Evolutionary conservation across 345 rosid species (phyloP).

Genomic region (Citrus hindsii): DNA sequence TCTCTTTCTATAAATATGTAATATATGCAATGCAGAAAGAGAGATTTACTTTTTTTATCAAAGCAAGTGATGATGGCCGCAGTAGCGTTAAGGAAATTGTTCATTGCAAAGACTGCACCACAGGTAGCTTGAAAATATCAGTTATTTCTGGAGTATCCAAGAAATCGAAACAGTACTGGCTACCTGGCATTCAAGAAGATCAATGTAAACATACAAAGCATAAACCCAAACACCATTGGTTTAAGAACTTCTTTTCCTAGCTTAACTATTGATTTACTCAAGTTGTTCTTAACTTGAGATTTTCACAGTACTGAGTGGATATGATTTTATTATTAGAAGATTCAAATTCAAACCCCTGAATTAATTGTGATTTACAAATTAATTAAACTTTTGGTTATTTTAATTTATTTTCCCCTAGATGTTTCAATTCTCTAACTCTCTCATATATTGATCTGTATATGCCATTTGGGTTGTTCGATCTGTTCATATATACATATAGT

Average conservation of each 20-base stretch:
- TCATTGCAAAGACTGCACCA: slow-evolving; percentile 14
- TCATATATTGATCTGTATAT: too few relatives aligned
- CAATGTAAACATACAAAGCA: slow-evolving; percentile 59
- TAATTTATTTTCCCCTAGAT: not conserved
- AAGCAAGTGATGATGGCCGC: slow-evolving; percentile 8
- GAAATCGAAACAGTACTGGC: slow-evolving; percentile 21
- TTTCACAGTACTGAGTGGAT: not conserved
- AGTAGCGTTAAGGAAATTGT: not conserved
- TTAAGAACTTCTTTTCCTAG: not conserved
- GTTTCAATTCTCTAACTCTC: not conserved
- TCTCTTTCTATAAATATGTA: too few relatives aligned
- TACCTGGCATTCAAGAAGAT: slow-evolving; percentile 63
- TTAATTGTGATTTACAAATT: too few relatives aligned
- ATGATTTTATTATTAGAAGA: not conserved
- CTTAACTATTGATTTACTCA: not conserved
- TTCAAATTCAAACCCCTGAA: not conserved
- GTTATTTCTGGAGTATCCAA: slow-evolving; percentile 12
- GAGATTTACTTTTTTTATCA: not conserved
- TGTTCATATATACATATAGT: not conserved
- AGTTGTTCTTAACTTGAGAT: too few relatives aligned
- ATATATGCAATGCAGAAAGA: slow-evolving; percentile 2
- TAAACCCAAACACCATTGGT: slow-evolving; percentile 48
- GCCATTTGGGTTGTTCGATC: too few relatives aligned
- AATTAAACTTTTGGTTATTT: too few relatives aligned
- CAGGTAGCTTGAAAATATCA: slow-evolving; percentile 27